Evolutionary conservation across 2,329 filamentous ascomycete species (phyloP), one percentile per base, ranked within the genome.

Genomic region (Fusarium oxysporum): DNA sequence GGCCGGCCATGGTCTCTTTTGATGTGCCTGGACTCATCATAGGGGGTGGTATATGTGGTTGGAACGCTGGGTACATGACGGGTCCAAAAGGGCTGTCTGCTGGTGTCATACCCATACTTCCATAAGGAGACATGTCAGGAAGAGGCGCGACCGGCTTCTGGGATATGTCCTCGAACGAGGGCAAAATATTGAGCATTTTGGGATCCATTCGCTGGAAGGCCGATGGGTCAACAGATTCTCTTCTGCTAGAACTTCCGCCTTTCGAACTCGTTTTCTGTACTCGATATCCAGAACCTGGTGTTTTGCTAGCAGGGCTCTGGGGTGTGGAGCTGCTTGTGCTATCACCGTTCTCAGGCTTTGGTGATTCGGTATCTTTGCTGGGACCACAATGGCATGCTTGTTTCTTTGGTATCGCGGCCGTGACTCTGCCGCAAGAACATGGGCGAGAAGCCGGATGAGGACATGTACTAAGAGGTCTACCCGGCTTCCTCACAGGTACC

Each of bases 401-500:
- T 70, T 87, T 87, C 72, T 86, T 86, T 3, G 89, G 89, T 62
- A 92, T 89, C 12, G 89, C 89, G 38, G 89, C 89, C 21, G 91
- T 92, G n/a, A 93, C 86, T 67, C 87, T 86, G 47, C 87, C 86
- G 78, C 89, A 92, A 38, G 85, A 86, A 79, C 91, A 93, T n/a
- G 82, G 81, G 44, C 87, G 87, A 56, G 89, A 89, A 35, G 86
- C 85, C 11, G 90, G 87, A 75, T 93, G 92, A 60, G 92, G 91
- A 76, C 92, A 93, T 60, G 88, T 87, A 80, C 91, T 93, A 61
- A 93, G 82, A 13, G 92, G 92, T 55, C 92, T 87, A 23, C 92
- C 92, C 21, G 92, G 92, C 77, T 93, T 93, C 70, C 91, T 88
- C 21, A 94, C 92, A 28, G 90, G 90, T 7, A 93, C 85, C 86